These are phyloP conservation scores for Solanum piurae DNA, from an alignment of 257 asterid genomes.

Conservation along the genomic window DNA sequence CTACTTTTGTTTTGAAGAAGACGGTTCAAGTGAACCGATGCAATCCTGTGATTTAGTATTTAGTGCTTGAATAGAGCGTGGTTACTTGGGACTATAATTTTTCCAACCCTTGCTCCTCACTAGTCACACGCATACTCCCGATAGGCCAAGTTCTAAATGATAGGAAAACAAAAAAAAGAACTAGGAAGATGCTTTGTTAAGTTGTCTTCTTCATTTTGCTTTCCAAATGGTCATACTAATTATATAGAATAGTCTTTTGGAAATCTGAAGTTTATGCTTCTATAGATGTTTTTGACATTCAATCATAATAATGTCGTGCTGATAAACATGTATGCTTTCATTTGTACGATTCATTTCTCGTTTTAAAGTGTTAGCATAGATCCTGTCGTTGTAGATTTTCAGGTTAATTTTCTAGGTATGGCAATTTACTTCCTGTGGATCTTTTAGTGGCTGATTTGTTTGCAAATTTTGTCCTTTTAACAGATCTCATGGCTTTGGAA, in stretches of 20 bases:
- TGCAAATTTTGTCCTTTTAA: not conserved
- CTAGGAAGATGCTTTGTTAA: not conserved
- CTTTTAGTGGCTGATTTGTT: not conserved
- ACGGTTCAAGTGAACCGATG: not conserved
- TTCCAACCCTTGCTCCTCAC: not conserved
- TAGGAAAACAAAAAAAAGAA: not conserved
- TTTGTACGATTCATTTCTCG: not conserved
- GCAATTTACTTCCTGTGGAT: not conserved
- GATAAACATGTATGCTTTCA: not conserved
- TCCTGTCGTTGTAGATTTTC: not conserved
- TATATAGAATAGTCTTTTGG: not conserved
- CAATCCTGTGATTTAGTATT: not conserved
- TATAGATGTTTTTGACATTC: not conserved
- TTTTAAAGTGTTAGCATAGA: not conserved
- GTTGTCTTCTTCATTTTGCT: not conserved
- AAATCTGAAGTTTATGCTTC: not conserved
- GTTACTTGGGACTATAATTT: not conserved
- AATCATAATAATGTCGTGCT: not conserved
- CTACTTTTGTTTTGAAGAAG: not conserved
- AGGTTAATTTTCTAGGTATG: not conserved
- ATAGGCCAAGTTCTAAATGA: not conserved
- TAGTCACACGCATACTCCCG: not conserved
- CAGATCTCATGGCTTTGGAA: conserved; percentile 54
- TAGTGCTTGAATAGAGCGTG: not conserved
- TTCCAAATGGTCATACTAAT: not conserved